Evolutionary conservation across 2,329 filamentous ascomycete genomes (phyloP).

Genomic region (Cladosporium sp.): DNA sequence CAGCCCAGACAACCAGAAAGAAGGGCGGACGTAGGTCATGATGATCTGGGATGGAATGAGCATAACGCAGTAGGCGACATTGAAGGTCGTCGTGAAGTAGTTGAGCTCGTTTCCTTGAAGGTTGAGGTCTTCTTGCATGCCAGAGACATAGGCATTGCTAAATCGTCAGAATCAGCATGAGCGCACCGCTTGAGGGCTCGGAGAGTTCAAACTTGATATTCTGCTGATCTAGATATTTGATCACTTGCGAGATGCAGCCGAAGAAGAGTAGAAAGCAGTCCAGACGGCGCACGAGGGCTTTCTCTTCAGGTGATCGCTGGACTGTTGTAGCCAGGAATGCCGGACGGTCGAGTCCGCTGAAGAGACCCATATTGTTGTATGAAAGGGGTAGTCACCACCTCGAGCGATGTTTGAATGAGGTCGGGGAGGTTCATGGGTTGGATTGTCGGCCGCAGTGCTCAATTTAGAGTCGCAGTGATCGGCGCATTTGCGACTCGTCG

Average conservation of each 20-base stretch:
- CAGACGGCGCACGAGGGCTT: slow-evolving; percentile 34
- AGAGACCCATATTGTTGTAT: slow-evolving; percentile 10
- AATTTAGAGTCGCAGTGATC: not conserved
- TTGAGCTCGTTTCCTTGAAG: slow-evolving; percentile 55
- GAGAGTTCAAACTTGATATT: slow-evolving; percentile 23
- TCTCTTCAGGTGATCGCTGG: slow-evolving; percentile 31
- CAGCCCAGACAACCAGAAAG: slow-evolving; percentile 8
- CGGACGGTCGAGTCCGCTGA: slow-evolving; percentile 12
- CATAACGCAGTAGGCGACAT: slow-evolving; percentile 43
- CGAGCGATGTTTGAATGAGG: not conserved
- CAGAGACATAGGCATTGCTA: slow-evolving; percentile 40
- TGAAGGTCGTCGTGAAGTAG: slow-evolving; percentile 7
- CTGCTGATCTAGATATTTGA: slow-evolving; percentile 28
- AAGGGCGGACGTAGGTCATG: slow-evolving; percentile 12
- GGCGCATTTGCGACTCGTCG: not conserved
- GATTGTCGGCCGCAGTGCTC: not conserved
- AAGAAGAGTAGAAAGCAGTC: slow-evolving; percentile 39
- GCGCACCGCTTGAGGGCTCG: slow-evolving; percentile 5
- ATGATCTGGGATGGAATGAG: slow-evolving; percentile 19
- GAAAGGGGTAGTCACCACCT: not conserved
- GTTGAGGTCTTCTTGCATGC: slow-evolving; percentile 51
- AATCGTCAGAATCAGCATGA: slow-evolving; percentile 7
- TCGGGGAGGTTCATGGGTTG: not conserved
- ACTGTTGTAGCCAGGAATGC: slow-evolving; percentile 18
- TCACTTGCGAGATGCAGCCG: slow-evolving; percentile 39